Evolutionary conservation across 2,329 filamentous ascomycete genomes (phyloP).

Genomic region (Diplodia corticola): DNA sequence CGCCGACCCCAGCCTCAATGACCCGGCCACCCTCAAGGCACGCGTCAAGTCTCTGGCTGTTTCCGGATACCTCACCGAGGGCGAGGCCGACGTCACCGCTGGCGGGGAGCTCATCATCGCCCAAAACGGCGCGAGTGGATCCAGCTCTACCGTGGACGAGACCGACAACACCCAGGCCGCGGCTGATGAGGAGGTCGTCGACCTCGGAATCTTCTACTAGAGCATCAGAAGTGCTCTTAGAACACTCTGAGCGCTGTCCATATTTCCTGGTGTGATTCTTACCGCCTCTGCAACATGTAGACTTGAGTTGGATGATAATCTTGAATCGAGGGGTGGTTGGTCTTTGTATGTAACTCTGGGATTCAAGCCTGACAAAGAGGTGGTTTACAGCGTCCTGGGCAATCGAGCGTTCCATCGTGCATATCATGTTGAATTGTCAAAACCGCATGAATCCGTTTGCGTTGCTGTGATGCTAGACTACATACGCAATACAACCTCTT

Average conservation of each 20-base stretch:
- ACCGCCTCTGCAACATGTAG: no score
- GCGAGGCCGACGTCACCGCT: background rate
- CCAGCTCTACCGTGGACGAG: background rate
- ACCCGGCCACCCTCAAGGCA: conserved; percentile 16
- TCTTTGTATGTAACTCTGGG: background rate
- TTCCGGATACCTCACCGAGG: conserved; percentile 3
- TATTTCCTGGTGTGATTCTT: background rate
- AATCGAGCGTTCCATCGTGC: background rate
- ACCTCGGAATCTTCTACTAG: conserved; percentile 20
- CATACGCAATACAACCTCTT: background rate
- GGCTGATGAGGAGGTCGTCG: conserved; percentile 8
- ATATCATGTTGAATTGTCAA: background rate
- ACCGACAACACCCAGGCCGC: background rate
- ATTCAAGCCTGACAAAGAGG: background rate
- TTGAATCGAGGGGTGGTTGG: background rate
- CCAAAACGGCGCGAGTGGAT: conserved; percentile 18
- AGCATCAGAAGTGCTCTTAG: background rate
- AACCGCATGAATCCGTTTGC: background rate
- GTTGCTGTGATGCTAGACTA: background rate
- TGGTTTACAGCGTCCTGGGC: background rate
- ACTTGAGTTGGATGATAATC: background rate
- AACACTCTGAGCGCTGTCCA: background rate
- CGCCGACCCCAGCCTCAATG: conserved; percentile 30
- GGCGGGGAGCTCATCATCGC: conserved; percentile 15
- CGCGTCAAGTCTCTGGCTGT: conserved; percentile 4